Conservation (phyloP, 345 rosid genomes). For the Eucalyptus lansdowneana region DNA sequence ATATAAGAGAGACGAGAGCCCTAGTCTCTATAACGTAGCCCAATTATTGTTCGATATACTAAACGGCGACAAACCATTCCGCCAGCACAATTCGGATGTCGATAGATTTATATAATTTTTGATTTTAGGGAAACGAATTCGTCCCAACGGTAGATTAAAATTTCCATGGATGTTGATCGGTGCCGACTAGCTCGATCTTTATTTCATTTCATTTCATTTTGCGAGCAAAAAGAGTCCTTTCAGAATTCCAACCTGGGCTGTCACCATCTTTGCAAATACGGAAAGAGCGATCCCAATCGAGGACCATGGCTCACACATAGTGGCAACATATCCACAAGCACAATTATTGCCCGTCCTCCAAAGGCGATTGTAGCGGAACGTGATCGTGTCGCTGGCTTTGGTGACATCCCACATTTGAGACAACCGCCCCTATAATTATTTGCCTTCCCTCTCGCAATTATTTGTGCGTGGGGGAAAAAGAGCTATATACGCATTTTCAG, state of each 20-base stretch:
- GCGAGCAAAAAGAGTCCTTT: neutral
- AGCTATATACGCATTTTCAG: neutral
- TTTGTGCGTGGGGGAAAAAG: neutral
- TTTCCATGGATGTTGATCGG: neutral
- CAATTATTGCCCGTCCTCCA: neutral
- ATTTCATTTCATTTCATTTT: neutral
- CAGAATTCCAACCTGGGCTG: neutral
- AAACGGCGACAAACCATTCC: neutral
- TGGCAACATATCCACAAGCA: neutral
- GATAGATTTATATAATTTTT: neutral
- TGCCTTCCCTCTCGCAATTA: neutral
- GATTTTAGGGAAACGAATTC: neutral
- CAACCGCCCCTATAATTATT: conserved; percentile 21
- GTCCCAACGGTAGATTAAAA: neutral
- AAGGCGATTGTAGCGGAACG: conserved; percentile 7
- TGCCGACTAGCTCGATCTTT: neutral
- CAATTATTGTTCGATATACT: neutral
- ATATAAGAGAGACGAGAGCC: neutral
- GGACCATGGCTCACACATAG: neutral
- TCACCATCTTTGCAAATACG: neutral
- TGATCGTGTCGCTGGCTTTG: conserved; percentile 28
- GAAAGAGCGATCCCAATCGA: neutral
- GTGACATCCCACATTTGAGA: conserved; percentile 17
- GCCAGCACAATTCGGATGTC: neutral
- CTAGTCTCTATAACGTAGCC: neutral